Conservation (phyloP, 768 basidiomycete genomes). For the Termitomyces sp. region DNA sequence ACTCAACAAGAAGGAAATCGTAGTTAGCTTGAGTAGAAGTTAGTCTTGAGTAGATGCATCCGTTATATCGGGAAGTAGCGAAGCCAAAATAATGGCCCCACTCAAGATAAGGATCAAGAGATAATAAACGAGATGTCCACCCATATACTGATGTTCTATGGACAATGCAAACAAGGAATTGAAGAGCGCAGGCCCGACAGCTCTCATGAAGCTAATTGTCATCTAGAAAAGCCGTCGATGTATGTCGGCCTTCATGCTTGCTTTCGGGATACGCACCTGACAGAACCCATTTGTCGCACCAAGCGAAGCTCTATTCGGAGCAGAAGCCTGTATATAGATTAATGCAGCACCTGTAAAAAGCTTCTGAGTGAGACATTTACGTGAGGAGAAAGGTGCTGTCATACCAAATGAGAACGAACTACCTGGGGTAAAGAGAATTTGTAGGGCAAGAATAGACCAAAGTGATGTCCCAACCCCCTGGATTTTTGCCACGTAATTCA, state of each 20-base stretch:
- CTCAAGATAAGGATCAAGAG: constrained; percentile 24
- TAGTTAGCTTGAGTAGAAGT: no score
- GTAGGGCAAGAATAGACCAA: constrained; percentile 46
- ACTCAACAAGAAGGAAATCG: background rate
- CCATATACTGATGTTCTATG: constrained; percentile 42
- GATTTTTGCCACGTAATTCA: constrained; percentile 49
- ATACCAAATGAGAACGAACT: constrained; percentile 35
- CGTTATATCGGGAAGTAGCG: constrained; percentile 18
- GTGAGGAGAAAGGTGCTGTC: background rate
- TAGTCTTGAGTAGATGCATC: background rate
- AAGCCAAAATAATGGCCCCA: constrained; percentile 23
- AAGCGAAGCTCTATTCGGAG: constrained; percentile 63
- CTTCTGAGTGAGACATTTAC: background rate
- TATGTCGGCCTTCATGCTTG: background rate
- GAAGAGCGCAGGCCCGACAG: constrained; percentile 52
- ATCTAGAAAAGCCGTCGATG: constrained; percentile 20
- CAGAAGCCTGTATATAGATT: constrained; percentile 61
- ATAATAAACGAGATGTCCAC: constrained; percentile 52
- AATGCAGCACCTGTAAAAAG: constrained; percentile 55
- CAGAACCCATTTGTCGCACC: constrained; percentile 37
- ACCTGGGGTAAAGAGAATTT: constrained; percentile 46
- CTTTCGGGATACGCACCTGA: constrained; percentile 3
- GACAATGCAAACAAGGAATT: constrained; percentile 65
- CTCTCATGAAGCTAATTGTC: constrained; percentile 34
- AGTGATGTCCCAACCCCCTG: constrained; percentile 44